Conservation (phyloP, 352 stramenopile species). For the Hyaloperonospora brassicae region DNA sequence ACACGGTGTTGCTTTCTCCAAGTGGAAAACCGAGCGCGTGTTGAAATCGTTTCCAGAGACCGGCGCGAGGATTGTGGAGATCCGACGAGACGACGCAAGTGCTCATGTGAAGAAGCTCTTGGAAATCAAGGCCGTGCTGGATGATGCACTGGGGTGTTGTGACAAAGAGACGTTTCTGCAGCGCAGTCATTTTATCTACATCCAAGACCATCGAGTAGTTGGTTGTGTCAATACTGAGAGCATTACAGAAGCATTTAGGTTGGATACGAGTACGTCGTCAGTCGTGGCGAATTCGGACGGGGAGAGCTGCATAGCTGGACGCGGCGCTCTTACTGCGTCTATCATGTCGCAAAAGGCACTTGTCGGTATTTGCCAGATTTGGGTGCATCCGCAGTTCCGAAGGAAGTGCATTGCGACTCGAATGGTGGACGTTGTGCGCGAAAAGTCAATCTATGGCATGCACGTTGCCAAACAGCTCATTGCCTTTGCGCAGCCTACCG, state of each 20-base stretch:
- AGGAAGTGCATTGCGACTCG: constrained; percentile 46
- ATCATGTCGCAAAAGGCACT: constrained; percentile 24
- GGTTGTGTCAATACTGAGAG: constrained; percentile 53
- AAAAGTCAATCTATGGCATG: constrained; percentile 71
- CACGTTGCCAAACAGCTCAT: constrained; percentile 37
- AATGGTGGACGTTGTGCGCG: constrained; percentile 50
- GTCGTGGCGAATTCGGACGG: constrained; percentile 4
- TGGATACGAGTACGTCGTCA: constrained; percentile 23
- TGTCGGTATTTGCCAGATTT: constrained; percentile 63
- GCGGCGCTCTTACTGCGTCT: constrained; percentile 16
- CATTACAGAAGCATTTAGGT: constrained; percentile 34
- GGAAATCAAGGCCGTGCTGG: constrained; percentile 60
- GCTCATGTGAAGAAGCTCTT: constrained; percentile 64
- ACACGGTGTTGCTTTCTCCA: constrained; percentile 41
- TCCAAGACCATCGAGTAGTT: constrained; percentile 49
- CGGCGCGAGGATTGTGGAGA: constrained; percentile 51
- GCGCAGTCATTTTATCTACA: constrained; percentile 52
- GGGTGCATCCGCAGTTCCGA: constrained; percentile 50
- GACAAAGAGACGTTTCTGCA: constrained; percentile 41
- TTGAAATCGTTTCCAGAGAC: constrained; percentile 37
- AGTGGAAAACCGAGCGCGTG: constrained; percentile 63
- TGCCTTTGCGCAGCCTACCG: constrained; percentile 71
- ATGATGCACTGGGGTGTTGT: constrained; percentile 64
- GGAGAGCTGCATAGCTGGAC: constrained; percentile 3
- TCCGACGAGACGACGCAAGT: constrained; percentile 41